phyloP scores from a whole-genome alignment of 176 grass and related monocot species.

The Bromus sterilis region DNA sequence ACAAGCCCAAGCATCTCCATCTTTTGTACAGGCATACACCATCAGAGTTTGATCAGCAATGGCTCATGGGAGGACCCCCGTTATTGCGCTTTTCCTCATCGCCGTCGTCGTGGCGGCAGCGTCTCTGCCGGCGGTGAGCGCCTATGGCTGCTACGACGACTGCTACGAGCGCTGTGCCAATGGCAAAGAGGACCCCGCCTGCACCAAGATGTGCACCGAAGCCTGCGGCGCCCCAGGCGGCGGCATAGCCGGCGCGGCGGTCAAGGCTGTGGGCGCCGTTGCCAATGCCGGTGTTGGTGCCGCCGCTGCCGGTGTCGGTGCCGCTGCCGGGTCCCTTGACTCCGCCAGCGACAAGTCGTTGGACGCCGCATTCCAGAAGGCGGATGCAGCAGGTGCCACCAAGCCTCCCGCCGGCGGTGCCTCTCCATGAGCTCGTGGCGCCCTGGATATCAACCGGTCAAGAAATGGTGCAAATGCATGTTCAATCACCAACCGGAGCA shows the following conservation, averaged over 20 bases:
- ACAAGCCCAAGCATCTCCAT: neutral
- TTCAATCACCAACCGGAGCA: neutral
- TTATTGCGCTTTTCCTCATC: neutral
- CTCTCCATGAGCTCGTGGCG: neutral
- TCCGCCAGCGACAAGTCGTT: neutral
- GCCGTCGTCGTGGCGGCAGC: neutral
- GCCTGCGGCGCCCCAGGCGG: constrained; percentile 4
- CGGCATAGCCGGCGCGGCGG: neutral
- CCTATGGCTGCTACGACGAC: constrained; percentile 46
- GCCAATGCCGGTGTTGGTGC: too few relatives aligned
- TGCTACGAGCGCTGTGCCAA: constrained; percentile 57
- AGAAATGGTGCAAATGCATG: neutral
- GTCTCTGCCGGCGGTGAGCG: constrained; percentile 11
- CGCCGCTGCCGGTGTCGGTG: neutral
- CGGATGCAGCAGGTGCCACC: neutral
- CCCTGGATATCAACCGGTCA: neutral
- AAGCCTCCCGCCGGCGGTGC: neutral
- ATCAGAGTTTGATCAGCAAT: neutral
- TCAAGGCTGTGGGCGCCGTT: neutral
- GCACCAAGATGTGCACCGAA: constrained; percentile 48
- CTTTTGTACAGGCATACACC: neutral
- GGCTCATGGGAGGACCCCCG: neutral
- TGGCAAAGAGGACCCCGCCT: constrained; percentile 28
- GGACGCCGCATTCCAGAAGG: neutral
- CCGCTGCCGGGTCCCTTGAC: neutral